Evolutionary conservation across 2,329 filamentous ascomycete genomes (phyloP).

Genomic region (Botrytis fragariae): DNA sequence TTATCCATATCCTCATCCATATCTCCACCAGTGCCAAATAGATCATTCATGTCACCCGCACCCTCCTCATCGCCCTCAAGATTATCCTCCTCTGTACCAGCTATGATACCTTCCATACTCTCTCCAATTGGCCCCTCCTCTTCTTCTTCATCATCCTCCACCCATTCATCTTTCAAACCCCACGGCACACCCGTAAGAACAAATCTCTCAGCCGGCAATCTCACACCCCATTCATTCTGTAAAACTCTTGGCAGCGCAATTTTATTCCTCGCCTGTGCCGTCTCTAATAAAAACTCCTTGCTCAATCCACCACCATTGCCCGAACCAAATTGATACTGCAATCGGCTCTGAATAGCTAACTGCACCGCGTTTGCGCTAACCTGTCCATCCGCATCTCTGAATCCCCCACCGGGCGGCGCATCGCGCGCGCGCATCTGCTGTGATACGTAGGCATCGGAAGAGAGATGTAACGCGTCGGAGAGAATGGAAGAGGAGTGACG

Average conservation of each 20-base stretch:
- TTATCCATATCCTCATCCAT: conserved; percentile 44
- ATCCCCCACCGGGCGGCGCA: conserved; percentile 35
- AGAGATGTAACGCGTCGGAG: conserved; percentile 66
- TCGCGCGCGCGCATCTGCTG: conserved; percentile 38
- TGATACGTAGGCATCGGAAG: conserved; percentile 63
- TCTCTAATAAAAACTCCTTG: conserved; percentile 75
- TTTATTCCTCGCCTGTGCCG: conserved; percentile 70
- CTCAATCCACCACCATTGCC: conserved; percentile 51
- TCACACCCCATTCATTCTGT: conserved; percentile 64
- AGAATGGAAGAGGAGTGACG: conserved; percentile 73
- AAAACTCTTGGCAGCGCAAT: conserved; percentile 61
- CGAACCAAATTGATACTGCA: conserved; percentile 66
- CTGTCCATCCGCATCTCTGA: conserved; percentile 38
- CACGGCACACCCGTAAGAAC: conserved; percentile 65
- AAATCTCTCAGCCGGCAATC: conserved; percentile 66
- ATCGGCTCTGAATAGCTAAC: conserved; percentile 67
- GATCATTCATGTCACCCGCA: conserved; percentile 20
- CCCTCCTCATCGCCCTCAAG: conserved; percentile 36
- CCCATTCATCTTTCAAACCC: conserved; percentile 61
- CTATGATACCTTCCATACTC: conserved; percentile 40
- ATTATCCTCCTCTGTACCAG: conserved; percentile 38
- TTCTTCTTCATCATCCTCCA: conserved; percentile 46
- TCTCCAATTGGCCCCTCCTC: conserved; percentile 39
- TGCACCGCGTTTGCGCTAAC: conserved; percentile 66
- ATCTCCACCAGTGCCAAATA: conserved; percentile 36